Percentiles rank a stretch among this genome's conserved stretches.
phyloP scores from a whole-genome alignment of 306 rosid genomes.

The Prunus padus region DNA sequence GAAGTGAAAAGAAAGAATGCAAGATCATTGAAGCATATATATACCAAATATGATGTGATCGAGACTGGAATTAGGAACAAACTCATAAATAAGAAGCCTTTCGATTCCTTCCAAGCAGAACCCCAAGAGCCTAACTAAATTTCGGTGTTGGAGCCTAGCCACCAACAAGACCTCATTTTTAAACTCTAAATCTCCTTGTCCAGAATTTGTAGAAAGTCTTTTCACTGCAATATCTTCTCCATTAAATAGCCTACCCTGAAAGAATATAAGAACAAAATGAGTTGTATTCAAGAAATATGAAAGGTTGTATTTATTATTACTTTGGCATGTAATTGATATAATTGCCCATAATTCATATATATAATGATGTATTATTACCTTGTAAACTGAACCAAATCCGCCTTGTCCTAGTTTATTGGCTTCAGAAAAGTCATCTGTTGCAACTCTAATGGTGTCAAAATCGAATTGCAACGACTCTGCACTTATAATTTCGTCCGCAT shows the following conservation, averaged over 20 bases:
- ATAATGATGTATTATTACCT: conserved; percentile 14
- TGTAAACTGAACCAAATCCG: conserved; percentile 48
- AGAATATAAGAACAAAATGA: not conserved
- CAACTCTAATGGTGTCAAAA: conserved; percentile 28
- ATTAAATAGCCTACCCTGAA: conserved; percentile 29
- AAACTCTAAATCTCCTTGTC: conserved; percentile 44
- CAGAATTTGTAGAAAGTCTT: conserved; percentile 31
- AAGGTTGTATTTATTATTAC: too few species aligned
- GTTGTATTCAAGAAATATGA: not conserved
- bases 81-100: conserved; percentile 44
- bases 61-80: conserved; percentile 43
- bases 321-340: not conserved
- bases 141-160: conserved; percentile 45
- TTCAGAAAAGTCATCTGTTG: conserved; percentile 42
- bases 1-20: not conserved
- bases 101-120: conserved; percentile 39
- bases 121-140: conserved; percentile 45
- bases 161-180: conserved; percentile 40
- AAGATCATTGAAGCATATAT: not conserved
- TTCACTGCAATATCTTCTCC: conserved; percentile 38
- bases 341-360: not conserved
- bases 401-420: conserved; percentile 45
- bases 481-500: not conserved
- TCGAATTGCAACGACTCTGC: conserved; percentile 10
- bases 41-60: conserved; percentile 40